Percentiles rank a stretch among this genome's conserved stretches.
Evolutionary conservation across 2,329 filamentous ascomycete species (phyloP).

Genomic region (Conoideocrella luteorostrata): DNA sequence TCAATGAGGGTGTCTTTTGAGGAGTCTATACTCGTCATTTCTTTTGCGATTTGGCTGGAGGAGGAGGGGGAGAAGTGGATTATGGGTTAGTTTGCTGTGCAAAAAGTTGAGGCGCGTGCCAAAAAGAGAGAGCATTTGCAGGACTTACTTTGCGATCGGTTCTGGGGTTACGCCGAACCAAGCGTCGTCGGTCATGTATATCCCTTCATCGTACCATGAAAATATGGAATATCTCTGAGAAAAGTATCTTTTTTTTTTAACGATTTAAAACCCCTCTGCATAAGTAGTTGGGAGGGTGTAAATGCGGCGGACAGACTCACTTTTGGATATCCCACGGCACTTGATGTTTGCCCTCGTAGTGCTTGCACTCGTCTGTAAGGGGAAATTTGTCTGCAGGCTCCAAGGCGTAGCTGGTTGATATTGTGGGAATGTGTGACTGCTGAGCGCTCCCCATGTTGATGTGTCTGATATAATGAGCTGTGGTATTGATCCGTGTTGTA

Average conservation of each 20-base stretch:
- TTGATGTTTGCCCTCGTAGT: conserved; percentile 64
- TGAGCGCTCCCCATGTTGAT: conserved; percentile 12
- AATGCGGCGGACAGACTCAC: conserved; percentile 39
- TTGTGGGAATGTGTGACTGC: conserved; percentile 10
- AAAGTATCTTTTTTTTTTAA: conserved; percentile 65
- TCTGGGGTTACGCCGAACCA: conserved; percentile 98
- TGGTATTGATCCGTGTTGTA: no score
- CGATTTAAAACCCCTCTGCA: background rate
- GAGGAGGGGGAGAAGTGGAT: background rate
- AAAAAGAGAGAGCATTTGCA: conserved; percentile 6
- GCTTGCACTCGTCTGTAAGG: conserved; percentile 60
- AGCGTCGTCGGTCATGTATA: conserved; percentile 85
- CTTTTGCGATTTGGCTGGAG: conserved; percentile 65
- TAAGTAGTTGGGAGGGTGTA: background rate
- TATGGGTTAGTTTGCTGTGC: background rate
- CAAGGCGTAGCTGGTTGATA: conserved; percentile 23
- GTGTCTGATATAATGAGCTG: background rate
- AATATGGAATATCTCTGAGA: conserved; percentile 84
- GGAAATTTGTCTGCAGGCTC: conserved; percentile 39
- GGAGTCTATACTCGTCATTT: conserved; percentile 54
- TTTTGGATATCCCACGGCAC: conserved; percentile 83
- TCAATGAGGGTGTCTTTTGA: conserved; percentile 68
- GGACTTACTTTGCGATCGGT: conserved; percentile 73
- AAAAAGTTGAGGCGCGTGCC: background rate
- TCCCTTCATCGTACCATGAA: conserved; percentile 75